phyloP scores from a whole-genome alignment of 2,329 filamentous ascomycete genomes.

The Paecilomyces niveus region DNA sequence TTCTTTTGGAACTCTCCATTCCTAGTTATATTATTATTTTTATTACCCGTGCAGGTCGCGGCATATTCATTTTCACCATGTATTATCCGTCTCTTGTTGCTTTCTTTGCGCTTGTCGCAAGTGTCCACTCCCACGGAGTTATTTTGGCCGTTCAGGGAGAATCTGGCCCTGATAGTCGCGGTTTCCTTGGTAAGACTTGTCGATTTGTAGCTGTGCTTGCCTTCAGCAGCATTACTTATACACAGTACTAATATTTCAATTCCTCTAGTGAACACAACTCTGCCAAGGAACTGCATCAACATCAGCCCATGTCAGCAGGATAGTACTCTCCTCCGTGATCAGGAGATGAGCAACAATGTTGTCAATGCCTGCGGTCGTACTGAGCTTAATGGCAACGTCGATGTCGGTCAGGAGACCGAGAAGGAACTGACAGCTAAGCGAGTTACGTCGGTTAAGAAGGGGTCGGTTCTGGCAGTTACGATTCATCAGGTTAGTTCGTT shows the following conservation, averaged over 20 bases:
- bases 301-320: conserved; percentile 33
- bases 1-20: neutral
- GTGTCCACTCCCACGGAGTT: neutral
- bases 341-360: conserved; percentile 30
- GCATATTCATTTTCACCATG: neutral
- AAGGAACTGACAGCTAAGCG: conserved; percentile 24
- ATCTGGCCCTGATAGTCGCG: neutral
- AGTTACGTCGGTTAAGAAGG: conserved; percentile 6
- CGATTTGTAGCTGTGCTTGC: neutral
- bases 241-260: neutral
- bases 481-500: neutral
- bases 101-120: neutral
- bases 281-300: conserved; percentile 30
- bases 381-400: conserved; percentile 29
- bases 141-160: neutral
- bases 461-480: neutral
- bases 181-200: neutral
- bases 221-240: neutral
- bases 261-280: neutral
- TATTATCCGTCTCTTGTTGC: neutral
- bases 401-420: conserved; percentile 31
- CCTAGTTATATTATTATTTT: neutral
- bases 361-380: conserved; percentile 31
- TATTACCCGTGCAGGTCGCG: neutral
- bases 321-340: conserved; percentile 27